Conservation (phyloP, 2,329 filamentous ascomycete species). For the Penicillium italicum region DNA sequence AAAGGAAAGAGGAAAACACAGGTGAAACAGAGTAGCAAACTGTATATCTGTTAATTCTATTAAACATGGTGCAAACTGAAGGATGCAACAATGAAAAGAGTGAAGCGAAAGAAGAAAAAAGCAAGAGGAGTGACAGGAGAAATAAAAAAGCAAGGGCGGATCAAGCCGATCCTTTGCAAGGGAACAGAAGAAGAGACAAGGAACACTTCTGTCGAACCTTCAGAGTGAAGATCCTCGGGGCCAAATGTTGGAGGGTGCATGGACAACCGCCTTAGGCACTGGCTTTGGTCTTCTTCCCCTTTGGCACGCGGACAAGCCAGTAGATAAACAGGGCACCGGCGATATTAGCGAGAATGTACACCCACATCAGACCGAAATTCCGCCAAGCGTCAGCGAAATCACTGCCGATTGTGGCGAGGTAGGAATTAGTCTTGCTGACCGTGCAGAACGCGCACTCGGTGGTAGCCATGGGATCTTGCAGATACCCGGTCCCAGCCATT, state of each 20-base stretch:
- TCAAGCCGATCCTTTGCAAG: background rate
- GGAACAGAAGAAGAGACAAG: too few species aligned
- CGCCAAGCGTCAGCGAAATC: conserved; percentile 7
- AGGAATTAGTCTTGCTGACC: conserved; percentile 3
- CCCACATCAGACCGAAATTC: conserved; percentile 16
- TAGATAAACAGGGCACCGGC: conserved; percentile 8
- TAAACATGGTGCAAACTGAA: background rate
- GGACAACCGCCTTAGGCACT: background rate
- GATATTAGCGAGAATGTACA: conserved; percentile 10
- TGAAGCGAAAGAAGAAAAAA: background rate
- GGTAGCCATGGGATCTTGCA: background rate
- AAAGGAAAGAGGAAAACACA: background rate
- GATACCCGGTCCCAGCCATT: background rate
- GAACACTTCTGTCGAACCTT: background rate
- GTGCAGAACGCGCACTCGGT: conserved; percentile 5
- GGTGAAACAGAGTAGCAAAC: background rate
- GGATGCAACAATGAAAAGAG: too few species aligned
- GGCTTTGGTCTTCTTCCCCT: background rate
- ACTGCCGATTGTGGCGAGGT: background rate
- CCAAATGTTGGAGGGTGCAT: background rate
- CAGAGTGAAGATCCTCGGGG: background rate
- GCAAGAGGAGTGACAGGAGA: too few species aligned
- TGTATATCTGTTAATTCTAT: background rate
- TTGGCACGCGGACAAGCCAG: conserved; percentile 12
- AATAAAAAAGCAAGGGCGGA: too few species aligned